phyloP scores from a whole-genome alignment of 805 yeast genomes.

The Yarrowia keelungensis region DNA sequence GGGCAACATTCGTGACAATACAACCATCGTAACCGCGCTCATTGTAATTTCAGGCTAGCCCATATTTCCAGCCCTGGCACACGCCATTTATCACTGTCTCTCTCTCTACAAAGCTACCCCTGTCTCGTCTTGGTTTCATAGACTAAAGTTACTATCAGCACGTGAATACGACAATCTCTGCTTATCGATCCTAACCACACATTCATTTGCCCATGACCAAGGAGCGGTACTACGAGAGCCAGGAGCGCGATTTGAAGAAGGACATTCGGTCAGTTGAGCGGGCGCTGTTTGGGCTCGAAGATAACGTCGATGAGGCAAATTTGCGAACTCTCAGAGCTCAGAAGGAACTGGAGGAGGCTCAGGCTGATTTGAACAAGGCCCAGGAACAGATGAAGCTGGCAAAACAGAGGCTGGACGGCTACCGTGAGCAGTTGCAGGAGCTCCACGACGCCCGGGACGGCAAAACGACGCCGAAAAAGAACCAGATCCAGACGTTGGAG shows the following conservation, averaged over 20 bases:
- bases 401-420: conserved; percentile 1
- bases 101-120: conserved; percentile 20
- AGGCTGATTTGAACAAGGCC: conserved; percentile 11
- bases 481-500: conserved; percentile 7
- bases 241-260: conserved; percentile 22
- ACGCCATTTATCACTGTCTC: not conserved
- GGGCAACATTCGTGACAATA: too few relatives aligned
- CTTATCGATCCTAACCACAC: conserved; percentile 5
- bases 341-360: conserved; percentile 22
- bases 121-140: conserved; percentile 40
- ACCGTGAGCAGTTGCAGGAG: conserved; percentile 6
- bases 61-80: too few relatives aligned
- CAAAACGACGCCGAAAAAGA: conserved; percentile 12
- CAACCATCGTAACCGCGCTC: too few relatives aligned
- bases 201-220: conserved; percentile 1
- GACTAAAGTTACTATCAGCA: conserved; percentile 30
- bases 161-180: conserved; percentile 24
- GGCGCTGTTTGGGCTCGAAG: conserved; percentile 8
- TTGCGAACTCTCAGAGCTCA: conserved; percentile 1
- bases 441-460: conserved; percentile 14
- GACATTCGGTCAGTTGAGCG: conserved; percentile 10
- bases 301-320: conserved; percentile 1
- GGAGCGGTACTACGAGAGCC: conserved; percentile 28
- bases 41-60: too few relatives aligned
- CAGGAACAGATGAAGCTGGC: not conserved